Evolutionary conservation across 768 basidiomycete genomes (phyloP).

Genomic region (Albatrellus ellisii): DNA sequence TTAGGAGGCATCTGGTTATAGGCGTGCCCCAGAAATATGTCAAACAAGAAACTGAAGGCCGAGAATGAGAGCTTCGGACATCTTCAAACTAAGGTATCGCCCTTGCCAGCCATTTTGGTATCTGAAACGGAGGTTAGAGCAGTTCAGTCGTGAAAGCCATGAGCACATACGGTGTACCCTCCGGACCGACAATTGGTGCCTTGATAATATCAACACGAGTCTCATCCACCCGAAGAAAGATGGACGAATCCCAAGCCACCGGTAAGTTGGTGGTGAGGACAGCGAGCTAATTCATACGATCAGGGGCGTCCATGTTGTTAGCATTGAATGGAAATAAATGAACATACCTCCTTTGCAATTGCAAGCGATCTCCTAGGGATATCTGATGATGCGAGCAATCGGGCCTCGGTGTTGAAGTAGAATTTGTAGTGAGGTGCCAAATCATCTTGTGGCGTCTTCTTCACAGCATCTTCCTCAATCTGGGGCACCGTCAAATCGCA

Average conservation of each 20-base stretch:
- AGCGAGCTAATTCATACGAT: conserved; percentile 46
- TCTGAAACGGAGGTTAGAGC: conserved; percentile 23
- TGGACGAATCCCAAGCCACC: conserved; percentile 89
- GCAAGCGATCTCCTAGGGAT: conserved; percentile 87
- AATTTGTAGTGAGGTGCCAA: conserved; percentile 73
- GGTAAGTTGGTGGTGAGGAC: conserved; percentile 89
- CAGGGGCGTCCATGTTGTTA: not conserved
- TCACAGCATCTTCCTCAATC: conserved; percentile 8
- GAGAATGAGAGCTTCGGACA: conserved; percentile 6
- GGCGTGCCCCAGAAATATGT: conserved; percentile 82
- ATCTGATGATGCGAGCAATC: conserved; percentile 73
- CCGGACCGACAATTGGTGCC: conserved; percentile 83
- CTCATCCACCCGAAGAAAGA: conserved; percentile 90
- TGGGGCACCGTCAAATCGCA: conserved; percentile 62
- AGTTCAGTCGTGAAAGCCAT: conserved; percentile 1
- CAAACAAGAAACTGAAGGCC: conserved; percentile 53
- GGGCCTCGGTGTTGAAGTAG: conserved; percentile 69
- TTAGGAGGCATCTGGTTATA: conserved; percentile 90
- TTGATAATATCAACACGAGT: conserved; percentile 86
- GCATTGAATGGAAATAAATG: not conserved
- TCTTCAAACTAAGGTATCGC: not conserved
- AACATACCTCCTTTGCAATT: conserved; percentile 80
- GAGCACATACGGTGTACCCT: conserved; percentile 74
- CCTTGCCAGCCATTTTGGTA: conserved; percentile 86
- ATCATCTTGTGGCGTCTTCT: conserved; percentile 32